Evolutionary conservation across 768 basidiomycete species (phyloP).

Genomic region (Auriculariales sp.): DNA sequence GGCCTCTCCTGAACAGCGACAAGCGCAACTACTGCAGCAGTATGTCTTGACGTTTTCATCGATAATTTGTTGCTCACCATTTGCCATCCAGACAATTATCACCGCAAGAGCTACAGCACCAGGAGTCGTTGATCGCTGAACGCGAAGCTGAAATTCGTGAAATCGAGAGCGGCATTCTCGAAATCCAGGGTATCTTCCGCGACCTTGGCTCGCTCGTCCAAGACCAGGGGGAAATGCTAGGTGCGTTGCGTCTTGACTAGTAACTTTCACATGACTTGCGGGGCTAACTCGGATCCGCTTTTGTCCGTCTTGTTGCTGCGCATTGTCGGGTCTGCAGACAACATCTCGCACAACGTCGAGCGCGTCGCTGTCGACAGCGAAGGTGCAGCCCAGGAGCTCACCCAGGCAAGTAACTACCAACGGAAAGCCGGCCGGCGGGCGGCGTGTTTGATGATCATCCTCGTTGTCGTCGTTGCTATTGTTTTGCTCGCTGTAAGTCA

Average conservation of each 20-base stretch:
- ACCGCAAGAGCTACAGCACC: conserved; percentile 85
- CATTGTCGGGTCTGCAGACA: conserved; percentile 37
- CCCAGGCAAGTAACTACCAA: conserved; percentile 84
- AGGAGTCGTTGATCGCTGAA: conserved; percentile 88
- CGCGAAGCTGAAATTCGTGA: conserved; percentile 90
- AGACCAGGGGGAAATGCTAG: conserved; percentile 90
- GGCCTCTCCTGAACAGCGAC: conserved; percentile 5
- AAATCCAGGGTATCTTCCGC: conserved; percentile 89
- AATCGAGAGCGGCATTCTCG: conserved; percentile 93
- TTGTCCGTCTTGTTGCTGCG: neutral
- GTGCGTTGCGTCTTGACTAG: conserved; percentile 28
- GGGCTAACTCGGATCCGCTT: neutral
- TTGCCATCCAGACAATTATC: conserved; percentile 65
- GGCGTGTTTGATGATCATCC: conserved; percentile 76
- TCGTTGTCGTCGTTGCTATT: conserved; percentile 73
- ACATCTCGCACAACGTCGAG: conserved; percentile 87
- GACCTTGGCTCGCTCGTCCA: conserved; percentile 89
- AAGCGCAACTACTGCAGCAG: conserved; percentile 9
- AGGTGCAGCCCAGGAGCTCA: conserved; percentile 74
- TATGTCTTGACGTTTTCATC: neutral
- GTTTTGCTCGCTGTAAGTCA: conserved; percentile 84
- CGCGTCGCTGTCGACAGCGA: conserved; percentile 73
- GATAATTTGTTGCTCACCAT: conserved; percentile 33
- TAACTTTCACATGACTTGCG: neutral
- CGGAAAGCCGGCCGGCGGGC: conserved; percentile 84